Conservation (phyloP, 2,329 filamentous ascomycete genomes). For the Ophiosphaerella herpotricha region DNA sequence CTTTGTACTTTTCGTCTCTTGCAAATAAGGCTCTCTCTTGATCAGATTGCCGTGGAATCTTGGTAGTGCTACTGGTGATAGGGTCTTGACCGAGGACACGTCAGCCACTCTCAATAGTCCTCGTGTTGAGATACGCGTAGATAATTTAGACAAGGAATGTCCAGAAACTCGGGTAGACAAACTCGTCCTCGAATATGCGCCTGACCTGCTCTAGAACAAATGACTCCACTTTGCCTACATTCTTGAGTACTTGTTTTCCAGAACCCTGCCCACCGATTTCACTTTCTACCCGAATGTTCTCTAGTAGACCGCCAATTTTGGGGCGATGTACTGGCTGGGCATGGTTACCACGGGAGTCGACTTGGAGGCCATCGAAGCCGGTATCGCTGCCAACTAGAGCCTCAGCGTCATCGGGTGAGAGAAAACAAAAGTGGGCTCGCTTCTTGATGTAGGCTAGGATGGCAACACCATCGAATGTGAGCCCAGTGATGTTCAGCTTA, state of each 20-base stretch:
- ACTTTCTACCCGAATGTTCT: constrained; percentile 94
- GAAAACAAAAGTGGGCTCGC: constrained; percentile 89
- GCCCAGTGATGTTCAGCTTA: constrained; percentile 89
- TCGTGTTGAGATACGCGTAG: constrained; percentile 3
- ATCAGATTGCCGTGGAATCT: neutral
- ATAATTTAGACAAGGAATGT: constrained; percentile 78
- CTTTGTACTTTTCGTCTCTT: constrained; percentile 1
- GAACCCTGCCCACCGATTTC: constrained; percentile 93
- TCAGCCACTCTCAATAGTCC: neutral
- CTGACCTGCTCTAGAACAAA: constrained; percentile 97
- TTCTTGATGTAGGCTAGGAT: constrained; percentile 90
- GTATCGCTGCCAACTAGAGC: constrained; percentile 59
- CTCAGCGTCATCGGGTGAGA: constrained; percentile 88
- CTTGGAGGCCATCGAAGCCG: constrained; percentile 37
- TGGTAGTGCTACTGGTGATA: neutral
- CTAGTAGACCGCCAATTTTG: constrained; percentile 75
- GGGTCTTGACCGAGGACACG: neutral
- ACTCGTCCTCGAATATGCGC: constrained; percentile 97
- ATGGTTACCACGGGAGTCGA: constrained; percentile 30
- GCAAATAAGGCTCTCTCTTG: neutral
- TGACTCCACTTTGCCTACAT: constrained; percentile 97
- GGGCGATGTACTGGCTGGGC: constrained; percentile 37
- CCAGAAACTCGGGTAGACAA: constrained; percentile 98
- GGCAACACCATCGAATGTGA: constrained; percentile 94
- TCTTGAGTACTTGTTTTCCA: constrained; percentile 94